A percentile compares a stretch with the other conserved stretches of the same genome.
These are phyloP conservation scores for Kurtzmaniella quercitrusa DNA, from an alignment of 1,139 yeast genomes.

Conservation along the genomic window DNA sequence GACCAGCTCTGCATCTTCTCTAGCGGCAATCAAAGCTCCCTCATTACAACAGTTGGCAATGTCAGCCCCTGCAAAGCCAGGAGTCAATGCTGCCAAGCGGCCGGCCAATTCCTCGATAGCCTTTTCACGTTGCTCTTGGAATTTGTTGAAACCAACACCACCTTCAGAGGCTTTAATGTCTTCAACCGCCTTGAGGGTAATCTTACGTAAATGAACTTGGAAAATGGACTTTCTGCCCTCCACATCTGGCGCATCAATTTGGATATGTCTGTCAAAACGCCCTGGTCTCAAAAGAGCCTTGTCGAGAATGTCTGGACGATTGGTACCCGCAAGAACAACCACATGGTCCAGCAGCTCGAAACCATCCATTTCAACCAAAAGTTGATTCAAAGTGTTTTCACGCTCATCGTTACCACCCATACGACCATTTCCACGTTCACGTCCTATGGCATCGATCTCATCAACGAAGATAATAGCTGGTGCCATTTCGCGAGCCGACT, in stretches of 20 bases:
- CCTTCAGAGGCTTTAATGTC: constrained; percentile 37
- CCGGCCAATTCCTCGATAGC: constrained; percentile 64
- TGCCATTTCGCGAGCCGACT: constrained; percentile 75
- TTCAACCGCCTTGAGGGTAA: constrained; percentile 40
- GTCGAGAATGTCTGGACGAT: constrained; percentile 75
- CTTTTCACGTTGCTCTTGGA: constrained; percentile 43
- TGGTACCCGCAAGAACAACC: constrained; percentile 80
- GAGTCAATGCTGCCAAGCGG: constrained; percentile 72
- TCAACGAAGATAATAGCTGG: constrained; percentile 79
- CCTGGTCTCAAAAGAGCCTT: constrained; percentile 80
- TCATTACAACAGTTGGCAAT: constrained; percentile 82
- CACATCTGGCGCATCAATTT: constrained; percentile 70
- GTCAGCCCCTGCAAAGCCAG: constrained; percentile 85
- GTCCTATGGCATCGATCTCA: constrained; percentile 85
- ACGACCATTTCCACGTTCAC: constrained; percentile 65
- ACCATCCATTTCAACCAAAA: constrained; percentile 84
- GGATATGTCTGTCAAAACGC: constrained; percentile 74
- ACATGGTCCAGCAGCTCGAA: constrained; percentile 71
- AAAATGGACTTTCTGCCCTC: constrained; percentile 77
- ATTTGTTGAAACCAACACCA: constrained; percentile 43
- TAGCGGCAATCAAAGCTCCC: constrained; percentile 78
- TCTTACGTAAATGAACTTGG: constrained; percentile 61
- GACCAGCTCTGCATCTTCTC: constrained; percentile 56
- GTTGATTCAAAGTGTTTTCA: constrained; percentile 74
- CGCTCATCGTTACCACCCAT: constrained; percentile 76